Conservation (phyloP, 2,329 filamentous ascomycete genomes). For the Neoascochyta sp. region DNA sequence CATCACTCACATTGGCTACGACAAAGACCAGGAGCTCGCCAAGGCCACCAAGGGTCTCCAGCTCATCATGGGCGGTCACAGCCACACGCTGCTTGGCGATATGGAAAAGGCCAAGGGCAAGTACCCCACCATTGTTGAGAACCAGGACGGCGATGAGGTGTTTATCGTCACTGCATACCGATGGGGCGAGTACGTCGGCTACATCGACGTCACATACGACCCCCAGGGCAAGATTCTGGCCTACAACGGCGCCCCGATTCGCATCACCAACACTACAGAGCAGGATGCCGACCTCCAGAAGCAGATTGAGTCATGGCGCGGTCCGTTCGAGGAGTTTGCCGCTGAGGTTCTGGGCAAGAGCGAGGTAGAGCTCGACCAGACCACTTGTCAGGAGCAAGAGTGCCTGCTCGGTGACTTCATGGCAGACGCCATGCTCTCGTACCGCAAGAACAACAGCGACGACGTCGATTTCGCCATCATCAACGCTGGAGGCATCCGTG, state of each 20-base stretch:
- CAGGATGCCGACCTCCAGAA: conserved; percentile 56
- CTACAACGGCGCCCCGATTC: conserved; percentile 62
- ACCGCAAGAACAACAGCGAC: conserved; percentile 49
- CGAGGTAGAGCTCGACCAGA: conserved; percentile 57
- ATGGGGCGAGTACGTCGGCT: conserved; percentile 66
- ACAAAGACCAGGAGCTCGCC: conserved; percentile 60
- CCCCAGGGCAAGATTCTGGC: conserved; percentile 57
- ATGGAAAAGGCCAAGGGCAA: conserved; percentile 56
- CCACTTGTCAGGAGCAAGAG: conserved; percentile 55
- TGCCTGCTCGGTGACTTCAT: conserved; percentile 48
- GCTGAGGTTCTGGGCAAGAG: conserved; percentile 55
- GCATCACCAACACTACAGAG: conserved; percentile 58
- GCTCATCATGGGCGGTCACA: conserved; percentile 65
- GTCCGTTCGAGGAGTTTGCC: conserved; percentile 59
- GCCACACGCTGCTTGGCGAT: conserved; percentile 56
- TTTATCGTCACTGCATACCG: conserved; percentile 66
- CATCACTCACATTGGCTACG: conserved; percentile 65
- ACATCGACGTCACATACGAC: conserved; percentile 64
- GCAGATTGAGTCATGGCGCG: conserved; percentile 57
- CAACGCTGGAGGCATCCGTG: conserved; percentile 62
- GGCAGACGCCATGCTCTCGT: conserved; percentile 58
- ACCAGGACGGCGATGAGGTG: conserved; percentile 61
- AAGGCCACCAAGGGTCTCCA: conserved; percentile 59
- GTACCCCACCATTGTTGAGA: conserved; percentile 62
- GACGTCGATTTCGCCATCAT: conserved; percentile 57